These are phyloP conservation scores for Didymosphaeria variabile DNA, from an alignment of 2,329 filamentous ascomycete species.

Conservation along the genomic window DNA sequence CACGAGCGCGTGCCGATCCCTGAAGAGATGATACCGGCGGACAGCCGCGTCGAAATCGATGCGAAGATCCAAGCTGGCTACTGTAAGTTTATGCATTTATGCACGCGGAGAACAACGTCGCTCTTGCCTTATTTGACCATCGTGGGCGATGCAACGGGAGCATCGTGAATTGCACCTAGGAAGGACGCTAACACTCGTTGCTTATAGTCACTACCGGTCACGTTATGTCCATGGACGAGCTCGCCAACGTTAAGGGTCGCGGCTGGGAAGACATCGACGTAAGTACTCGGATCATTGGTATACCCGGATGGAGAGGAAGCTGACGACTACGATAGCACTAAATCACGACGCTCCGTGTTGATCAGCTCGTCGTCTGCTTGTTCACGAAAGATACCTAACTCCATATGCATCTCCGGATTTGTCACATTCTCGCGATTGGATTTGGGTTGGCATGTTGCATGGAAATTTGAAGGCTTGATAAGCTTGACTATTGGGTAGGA, in stretches of 20 bases:
- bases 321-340: slow-evolving; percentile 2
- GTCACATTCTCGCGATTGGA: background rate
- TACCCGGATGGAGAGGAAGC: background rate
- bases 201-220: slow-evolving; percentile 79
- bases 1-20: slow-evolving; percentile 90
- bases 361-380: background rate
- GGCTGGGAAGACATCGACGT: slow-evolving; percentile 82
- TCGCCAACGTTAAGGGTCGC: slow-evolving; percentile 84
- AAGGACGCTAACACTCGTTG: slow-evolving; percentile 31
- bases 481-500: background rate
- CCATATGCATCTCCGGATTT: background rate
- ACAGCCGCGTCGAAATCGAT: slow-evolving; percentile 97
- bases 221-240: slow-evolving; percentile 85
- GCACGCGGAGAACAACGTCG: background rate
- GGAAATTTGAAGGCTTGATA: background rate
- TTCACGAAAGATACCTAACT: background rate
- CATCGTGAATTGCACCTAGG: background rate
- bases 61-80: slow-evolving; percentile 94
- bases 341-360: background rate
- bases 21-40: slow-evolving; percentile 90
- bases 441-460: background rate
- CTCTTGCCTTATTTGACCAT: background rate
- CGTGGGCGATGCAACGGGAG: background rate
- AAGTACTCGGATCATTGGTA: slow-evolving; percentile 27
- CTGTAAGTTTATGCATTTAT: slow-evolving; percentile 62